Percentiles rank a stretch among this genome's conserved stretches.
Conservation (phyloP, 1,139 yeast species). For the Lodderomyces theae region DNA sequence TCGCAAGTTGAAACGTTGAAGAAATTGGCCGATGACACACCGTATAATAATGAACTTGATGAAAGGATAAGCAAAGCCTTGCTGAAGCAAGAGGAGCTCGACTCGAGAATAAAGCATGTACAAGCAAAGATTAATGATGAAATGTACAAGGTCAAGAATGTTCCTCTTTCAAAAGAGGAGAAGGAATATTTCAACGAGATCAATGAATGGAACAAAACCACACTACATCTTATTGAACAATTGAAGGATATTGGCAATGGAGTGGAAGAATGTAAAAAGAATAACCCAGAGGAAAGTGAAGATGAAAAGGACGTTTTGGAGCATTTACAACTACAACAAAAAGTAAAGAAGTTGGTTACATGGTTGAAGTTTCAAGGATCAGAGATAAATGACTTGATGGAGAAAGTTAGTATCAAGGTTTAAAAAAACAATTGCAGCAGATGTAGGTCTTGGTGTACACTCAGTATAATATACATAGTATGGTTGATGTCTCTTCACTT, state of each 20-base stretch:
- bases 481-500: too few relatives aligned
- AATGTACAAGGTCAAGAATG: conserved; percentile 18
- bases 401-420: conserved; percentile 1
- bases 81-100: conserved; percentile 23
- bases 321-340: conserved; percentile 19
- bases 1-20: conserved; percentile 21
- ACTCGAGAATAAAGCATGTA: conserved; percentile 20
- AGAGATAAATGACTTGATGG: conserved; percentile 6
- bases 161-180: conserved; percentile 38
- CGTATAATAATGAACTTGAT: conserved; percentile 15
- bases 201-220: conserved; percentile 17
- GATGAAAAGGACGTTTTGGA: conserved; percentile 12
- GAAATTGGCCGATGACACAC: conserved; percentile 12
- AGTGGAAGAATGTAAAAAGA: conserved; percentile 1
- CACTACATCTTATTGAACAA: conserved; percentile 2
- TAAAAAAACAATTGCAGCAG: too few relatives aligned
- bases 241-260: neutral
- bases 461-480: too few relatives aligned
- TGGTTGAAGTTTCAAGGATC: conserved; percentile 22
- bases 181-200: conserved; percentile 38
- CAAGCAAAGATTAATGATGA: conserved; percentile 23
- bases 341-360: conserved; percentile 17
- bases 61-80: conserved; percentile 17
- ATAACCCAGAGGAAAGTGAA: neutral
- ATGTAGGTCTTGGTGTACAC: neutral